These are phyloP conservation scores for Symbiodinium pilosum DNA, from an alignment of 73 alveolate species.

Conservation along the genomic window DNA sequence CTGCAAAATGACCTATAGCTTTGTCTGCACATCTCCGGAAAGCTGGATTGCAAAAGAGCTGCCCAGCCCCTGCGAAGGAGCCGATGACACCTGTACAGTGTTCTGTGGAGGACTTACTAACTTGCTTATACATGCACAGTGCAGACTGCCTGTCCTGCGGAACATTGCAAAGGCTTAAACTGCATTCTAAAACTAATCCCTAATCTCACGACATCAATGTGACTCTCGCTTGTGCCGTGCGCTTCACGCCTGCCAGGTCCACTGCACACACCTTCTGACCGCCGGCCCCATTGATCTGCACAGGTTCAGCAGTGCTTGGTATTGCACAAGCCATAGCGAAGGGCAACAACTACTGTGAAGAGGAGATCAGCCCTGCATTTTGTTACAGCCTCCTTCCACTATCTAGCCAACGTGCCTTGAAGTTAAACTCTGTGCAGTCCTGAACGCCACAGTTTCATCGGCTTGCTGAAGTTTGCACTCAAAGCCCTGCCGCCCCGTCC, in stretches of 20 bases:
- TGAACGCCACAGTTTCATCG: neutral
- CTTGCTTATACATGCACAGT: no score
- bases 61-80: constrained; percentile 68
- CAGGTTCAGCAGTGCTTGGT: neutral
- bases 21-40: no score
- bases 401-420: constrained; percentile 34
- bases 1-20: no score
- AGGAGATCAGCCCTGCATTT: no score
- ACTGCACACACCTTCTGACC: constrained; percentile 89
- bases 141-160: neutral
- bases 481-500: neutral
- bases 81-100: constrained; percentile 86
- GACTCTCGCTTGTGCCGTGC: neutral
- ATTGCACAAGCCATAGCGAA: no score
- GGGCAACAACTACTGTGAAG: no score
- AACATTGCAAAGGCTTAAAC: neutral
- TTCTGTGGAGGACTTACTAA: no score
- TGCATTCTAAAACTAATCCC: neutral
- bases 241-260: constrained; percentile 29
- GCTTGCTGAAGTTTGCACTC: no score
- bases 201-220: neutral
- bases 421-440: constrained; percentile 90
- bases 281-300: constrained; percentile 65
- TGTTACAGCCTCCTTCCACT: no score
- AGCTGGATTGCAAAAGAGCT: neutral